Base-by-base conservation (phyloP, 2,329 filamentous ascomycete species). In the Coniochaeta ligniaria region DNA sequence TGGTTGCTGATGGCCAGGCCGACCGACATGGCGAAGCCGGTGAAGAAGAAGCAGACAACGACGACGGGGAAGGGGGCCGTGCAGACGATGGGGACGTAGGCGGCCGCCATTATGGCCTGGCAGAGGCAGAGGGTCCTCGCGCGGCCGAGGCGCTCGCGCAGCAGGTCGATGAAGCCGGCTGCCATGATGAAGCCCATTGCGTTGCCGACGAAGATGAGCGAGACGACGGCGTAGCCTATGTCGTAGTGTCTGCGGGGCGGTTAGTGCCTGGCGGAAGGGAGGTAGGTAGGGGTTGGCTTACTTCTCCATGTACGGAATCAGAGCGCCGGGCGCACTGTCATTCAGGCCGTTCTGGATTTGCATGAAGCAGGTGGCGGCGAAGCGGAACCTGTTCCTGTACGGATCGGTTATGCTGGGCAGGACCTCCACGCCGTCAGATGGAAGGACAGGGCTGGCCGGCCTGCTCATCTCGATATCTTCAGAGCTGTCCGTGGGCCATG, bases 251-350 rank as follows among this genome's bases (percentile, higher is more conserved):
- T 84, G 45, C 17, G 38, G 1, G 1, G 26, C 17, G 26, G 14
- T n/a, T 5, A 24, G 35, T 47, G 2, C 41, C 26, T 2, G 16
- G 28, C 20, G 22, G 43, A 16, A 12, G 17, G 20, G 11, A 63
- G 60, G 47, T 12, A 55, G 56, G 45, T 16, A 16, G n/a, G n/a
- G n/a, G n/a, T n/a, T n/a, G n/a, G 28, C 75, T 66, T 70, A 84
- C 71, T 76, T 79, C 71, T 94, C 89, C 72, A 96, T 89, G 69
- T 92, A 92, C 0, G 91, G 91, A 66, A 96, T 90, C 61, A 95
- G 70, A 12, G 91, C 90, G 69, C 91, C 91, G 1, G 90, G 85
- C 0, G 89, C 87, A 47, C 86, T 84, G 72, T 96, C 92, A 66
- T 85, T 90, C 61, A 95, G 74, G 0, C 90, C 92, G 66, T 88